A percentile compares a stretch with the other conserved stretches of the same genome.
Conservation (phyloP, 352 stramenopile species). For the Pythium monospermum region DNA sequence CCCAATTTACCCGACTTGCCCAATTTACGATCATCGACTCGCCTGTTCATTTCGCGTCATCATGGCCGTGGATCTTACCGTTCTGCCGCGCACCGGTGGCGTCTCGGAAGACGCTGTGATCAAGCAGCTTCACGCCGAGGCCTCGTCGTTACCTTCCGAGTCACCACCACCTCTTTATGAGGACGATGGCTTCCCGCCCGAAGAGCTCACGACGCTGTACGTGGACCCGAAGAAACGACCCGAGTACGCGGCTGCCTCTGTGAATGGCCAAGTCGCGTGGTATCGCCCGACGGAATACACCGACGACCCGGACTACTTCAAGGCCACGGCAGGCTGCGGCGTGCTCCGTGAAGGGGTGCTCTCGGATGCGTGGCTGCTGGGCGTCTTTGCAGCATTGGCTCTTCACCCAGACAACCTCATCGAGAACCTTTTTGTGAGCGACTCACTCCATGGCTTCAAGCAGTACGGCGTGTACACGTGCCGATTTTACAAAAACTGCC, state of each 20-base stretch:
- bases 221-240: slow-evolving; percentile 47
- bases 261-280: slow-evolving; percentile 35
- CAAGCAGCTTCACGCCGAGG: slow-evolving; percentile 19
- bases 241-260: slow-evolving; percentile 47
- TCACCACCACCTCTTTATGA: slow-evolving; percentile 31
- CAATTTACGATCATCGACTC: too few species aligned
- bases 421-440: slow-evolving; percentile 89
- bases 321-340: slow-evolving; percentile 51
- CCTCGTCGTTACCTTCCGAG: not conserved
- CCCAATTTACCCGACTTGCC: too few species aligned
- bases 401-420: slow-evolving; percentile 81
- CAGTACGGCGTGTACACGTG: slow-evolving; percentile 87
- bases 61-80: slow-evolving; percentile 11
- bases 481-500: slow-evolving; percentile 90
- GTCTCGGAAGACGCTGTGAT: slow-evolving; percentile 45
- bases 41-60: too few species aligned
- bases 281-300: slow-evolving; percentile 71
- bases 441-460: slow-evolving; percentile 73
- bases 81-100: slow-evolving; percentile 15
- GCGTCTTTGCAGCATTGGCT: slow-evolving; percentile 77
- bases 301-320: slow-evolving; percentile 84
- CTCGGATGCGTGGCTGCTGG: slow-evolving; percentile 83
- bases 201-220: slow-evolving; percentile 46
- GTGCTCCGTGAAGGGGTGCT: slow-evolving; percentile 54
- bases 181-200: slow-evolving; percentile 49